Conservation (phyloP, 2,329 filamentous ascomycete species). For the Geosmithia flava region DNA sequence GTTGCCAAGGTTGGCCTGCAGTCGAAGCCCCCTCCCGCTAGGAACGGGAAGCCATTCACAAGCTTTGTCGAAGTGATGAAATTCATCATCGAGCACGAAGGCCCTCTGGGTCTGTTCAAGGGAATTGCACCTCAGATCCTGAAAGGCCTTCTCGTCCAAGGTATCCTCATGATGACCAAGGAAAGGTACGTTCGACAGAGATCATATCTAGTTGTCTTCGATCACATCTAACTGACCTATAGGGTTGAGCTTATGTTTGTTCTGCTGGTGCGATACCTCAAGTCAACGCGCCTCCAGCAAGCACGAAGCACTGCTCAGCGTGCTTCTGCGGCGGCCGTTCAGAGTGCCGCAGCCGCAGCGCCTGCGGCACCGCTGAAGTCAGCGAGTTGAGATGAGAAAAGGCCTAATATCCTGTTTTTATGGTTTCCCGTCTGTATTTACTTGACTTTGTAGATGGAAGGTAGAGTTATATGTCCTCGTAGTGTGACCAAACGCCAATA, state of each 20-base stretch:
- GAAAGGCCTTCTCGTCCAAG: slow-evolving; percentile 89
- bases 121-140: slow-evolving; percentile 88
- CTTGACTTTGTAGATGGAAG: not conserved
- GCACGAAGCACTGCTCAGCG: slow-evolving; percentile 54
- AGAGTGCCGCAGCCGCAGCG: slow-evolving; percentile 31
- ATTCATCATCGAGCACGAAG: slow-evolving; percentile 86
- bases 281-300: slow-evolving; percentile 56
- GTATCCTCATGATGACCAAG: slow-evolving; percentile 98
- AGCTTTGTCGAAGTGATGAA: slow-evolving; percentile 89
- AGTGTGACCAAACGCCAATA: no score
- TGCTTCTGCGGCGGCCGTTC: slow-evolving; percentile 38
- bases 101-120: slow-evolving; percentile 78
- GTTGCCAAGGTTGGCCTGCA: slow-evolving; percentile 96
- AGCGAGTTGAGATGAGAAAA: slow-evolving; percentile 2
- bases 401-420: not conserved
- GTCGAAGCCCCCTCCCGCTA: slow-evolving; percentile 74
- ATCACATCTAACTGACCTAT: slow-evolving; percentile 6
- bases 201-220: not conserved
- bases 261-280: slow-evolving; percentile 71
- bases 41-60: slow-evolving; percentile 85
- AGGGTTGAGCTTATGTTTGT: slow-evolving; percentile 85
- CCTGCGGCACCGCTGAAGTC: slow-evolving; percentile 13
- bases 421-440: not conserved
- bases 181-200: slow-evolving; percentile 51
- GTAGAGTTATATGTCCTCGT: not conserved